A percentile compares a stretch with the other conserved stretches of the same genome.
These are phyloP conservation scores for Clarireedia paspali DNA, from an alignment of 2,329 filamentous ascomycete species.

Conservation along the genomic window DNA sequence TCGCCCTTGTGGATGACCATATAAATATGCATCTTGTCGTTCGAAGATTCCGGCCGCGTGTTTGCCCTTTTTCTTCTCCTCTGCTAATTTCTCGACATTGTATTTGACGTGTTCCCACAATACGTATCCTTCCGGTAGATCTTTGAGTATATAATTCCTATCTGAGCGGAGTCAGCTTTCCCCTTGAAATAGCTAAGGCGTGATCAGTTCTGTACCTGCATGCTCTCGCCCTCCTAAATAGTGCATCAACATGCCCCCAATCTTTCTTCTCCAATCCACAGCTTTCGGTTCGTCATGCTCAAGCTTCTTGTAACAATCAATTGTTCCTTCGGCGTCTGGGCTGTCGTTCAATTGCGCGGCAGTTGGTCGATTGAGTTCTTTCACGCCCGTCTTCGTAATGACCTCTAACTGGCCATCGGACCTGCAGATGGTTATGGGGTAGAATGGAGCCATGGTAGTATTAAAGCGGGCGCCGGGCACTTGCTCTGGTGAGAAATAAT, in stretches of 20 bases:
- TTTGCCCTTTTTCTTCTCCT: constrained; percentile 33
- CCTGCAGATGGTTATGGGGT: constrained; percentile 20
- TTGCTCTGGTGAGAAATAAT: too few relatives aligned
- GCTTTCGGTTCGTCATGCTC: constrained; percentile 43
- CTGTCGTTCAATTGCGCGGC: constrained; percentile 42
- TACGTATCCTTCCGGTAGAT: constrained; percentile 47
- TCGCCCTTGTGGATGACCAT: constrained; percentile 48
- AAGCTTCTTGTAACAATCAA: constrained; percentile 46
- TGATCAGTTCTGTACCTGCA: constrained; percentile 1
- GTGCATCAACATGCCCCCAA: constrained; percentile 49
- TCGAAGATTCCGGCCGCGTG: constrained; percentile 40
- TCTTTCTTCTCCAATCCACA: constrained; percentile 49
- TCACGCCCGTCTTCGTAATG: constrained; percentile 16
- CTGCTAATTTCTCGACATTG: constrained; percentile 34
- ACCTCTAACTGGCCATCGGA: constrained; percentile 25
- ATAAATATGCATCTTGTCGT: constrained; percentile 51
- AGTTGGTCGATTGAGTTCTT: constrained; percentile 42
- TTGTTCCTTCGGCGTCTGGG: constrained; percentile 44
- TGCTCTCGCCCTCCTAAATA: constrained; percentile 34
- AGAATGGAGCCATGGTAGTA: constrained; percentile 19
- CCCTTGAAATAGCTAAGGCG: background rate
- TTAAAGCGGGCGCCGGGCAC: background rate
- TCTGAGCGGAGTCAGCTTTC: constrained; percentile 17
- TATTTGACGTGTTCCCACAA: constrained; percentile 53
- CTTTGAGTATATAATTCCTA: constrained; percentile 41